Evolutionary conservation across 768 basidiomycete species (phyloP).

Genomic region (Boletus insuetus): DNA sequence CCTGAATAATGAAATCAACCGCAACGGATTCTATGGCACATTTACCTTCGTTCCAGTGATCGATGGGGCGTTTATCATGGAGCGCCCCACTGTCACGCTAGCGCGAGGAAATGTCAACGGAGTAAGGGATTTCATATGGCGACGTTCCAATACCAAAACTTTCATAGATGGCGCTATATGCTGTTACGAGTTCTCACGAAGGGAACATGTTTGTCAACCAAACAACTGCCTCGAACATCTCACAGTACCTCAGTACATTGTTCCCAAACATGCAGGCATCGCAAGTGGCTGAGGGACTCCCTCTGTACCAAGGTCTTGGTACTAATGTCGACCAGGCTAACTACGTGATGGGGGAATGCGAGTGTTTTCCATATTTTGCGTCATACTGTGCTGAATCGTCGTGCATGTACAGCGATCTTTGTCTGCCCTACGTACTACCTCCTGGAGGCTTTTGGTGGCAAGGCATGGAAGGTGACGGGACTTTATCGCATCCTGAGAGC

Average conservation of each 20-base stretch:
- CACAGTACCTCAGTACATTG: conserved; percentile 1
- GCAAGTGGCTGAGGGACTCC: neutral
- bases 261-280: neutral
- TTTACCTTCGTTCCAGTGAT: conserved; percentile 8
- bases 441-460: neutral
- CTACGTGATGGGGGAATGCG: conserved; percentile 2
- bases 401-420: neutral
- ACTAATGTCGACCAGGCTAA: neutral
- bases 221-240: neutral
- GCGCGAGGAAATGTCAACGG: conserved; percentile 1
- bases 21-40: neutral
- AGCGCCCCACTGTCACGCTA: conserved; percentile 2
- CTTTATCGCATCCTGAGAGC: neutral
- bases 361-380: neutral
- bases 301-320: neutral
- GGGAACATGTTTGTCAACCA: neutral
- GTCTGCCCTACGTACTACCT: conserved; percentile 7
- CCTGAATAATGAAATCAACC: neutral
- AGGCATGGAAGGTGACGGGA: conserved; percentile 1
- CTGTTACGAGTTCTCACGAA: conserved; percentile 4
- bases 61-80: conserved; percentile 2
- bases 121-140: neutral
- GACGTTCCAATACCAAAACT: neutral
- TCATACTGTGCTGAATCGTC: neutral
- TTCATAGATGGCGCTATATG: conserved; percentile 1